Evolutionary conservation across 116 monocot genomes (phyloP).

Genomic region (Papilionanthe hybrid): DNA sequence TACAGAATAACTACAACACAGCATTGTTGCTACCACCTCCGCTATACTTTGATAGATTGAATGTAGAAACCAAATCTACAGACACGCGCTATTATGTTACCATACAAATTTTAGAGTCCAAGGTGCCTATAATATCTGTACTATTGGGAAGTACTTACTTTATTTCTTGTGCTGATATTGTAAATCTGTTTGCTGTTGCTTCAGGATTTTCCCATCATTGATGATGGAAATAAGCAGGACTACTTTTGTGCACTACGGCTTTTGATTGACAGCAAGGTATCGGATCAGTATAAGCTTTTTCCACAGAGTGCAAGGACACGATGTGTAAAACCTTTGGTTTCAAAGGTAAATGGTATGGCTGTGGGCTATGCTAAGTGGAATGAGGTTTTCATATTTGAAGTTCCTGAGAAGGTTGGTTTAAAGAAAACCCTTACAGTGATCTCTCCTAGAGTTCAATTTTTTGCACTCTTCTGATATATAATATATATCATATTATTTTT

Average conservation of each 20-base stretch:
- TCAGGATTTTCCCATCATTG: constrained; percentile 73
- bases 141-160: neutral
- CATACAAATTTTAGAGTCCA: constrained; percentile 71
- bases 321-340: constrained; percentile 53
- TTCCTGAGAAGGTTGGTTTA: constrained; percentile 67
- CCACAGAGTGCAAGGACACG: constrained; percentile 99
- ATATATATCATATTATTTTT: neutral
- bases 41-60: constrained; percentile 71
- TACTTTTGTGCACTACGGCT: constrained; percentile 91
- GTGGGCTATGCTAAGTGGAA: constrained; percentile 77
- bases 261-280: constrained; percentile 49
- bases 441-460: neutral
- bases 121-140: constrained; percentile 37
- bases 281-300: constrained; percentile 73
- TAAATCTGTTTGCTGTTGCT: constrained; percentile 8
- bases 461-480: neutral
- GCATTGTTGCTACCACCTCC: constrained; percentile 68
- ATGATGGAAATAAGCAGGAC: constrained; percentile 86
- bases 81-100: constrained; percentile 72
- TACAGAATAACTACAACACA: constrained; percentile 40
- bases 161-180: constrained; percentile 4
- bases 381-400: constrained; percentile 96
- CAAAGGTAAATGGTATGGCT: constrained; percentile 15
- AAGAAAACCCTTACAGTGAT: neutral
- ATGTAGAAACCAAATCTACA: constrained; percentile 43